Percentiles rank a stretch among this genome's conserved stretches.
phyloP scores from a whole-genome alignment of 2,329 filamentous ascomycete species.

The Tolypocladium sp. region DNA sequence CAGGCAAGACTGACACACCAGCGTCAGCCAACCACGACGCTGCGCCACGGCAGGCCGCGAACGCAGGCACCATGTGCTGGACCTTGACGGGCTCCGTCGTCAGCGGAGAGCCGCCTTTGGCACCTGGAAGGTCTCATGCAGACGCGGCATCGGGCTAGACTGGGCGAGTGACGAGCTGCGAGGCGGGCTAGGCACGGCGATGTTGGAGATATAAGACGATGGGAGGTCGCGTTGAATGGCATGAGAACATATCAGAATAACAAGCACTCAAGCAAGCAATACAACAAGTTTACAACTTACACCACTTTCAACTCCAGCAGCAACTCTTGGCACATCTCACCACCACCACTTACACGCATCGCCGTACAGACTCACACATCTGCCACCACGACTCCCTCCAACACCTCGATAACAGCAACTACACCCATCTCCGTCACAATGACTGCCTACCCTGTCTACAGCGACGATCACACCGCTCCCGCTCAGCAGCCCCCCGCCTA shows the following conservation, averaged over 20 bases:
- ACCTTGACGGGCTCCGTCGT: background rate
- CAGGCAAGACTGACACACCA: too few relatives aligned
- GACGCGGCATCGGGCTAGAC: too few relatives aligned
- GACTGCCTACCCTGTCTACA: conserved; percentile 9
- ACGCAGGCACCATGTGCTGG: background rate
- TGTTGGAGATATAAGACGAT: background rate
- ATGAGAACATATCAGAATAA: too few relatives aligned
- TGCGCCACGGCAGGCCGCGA: background rate
- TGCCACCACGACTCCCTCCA: too few relatives aligned
- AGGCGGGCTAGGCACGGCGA: background rate
- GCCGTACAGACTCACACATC: background rate
- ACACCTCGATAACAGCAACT: background rate
- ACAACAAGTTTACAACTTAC: too few relatives aligned
- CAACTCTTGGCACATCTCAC: too few relatives aligned
- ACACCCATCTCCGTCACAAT: conserved; percentile 4
- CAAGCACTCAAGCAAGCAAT: too few relatives aligned
- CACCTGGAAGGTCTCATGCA: too few relatives aligned
- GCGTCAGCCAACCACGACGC: background rate
- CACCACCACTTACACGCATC: background rate
- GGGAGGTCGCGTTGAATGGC: background rate
- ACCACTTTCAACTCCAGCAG: background rate
- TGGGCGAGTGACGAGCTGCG: background rate
- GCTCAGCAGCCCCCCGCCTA: conserved; percentile 12
- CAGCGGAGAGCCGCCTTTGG: background rate
- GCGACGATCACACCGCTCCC: conserved; percentile 9